Base-by-base conservation (phyloP, 1,139 yeast species). In the Groenewaldozyma auringiensis region DNA sequence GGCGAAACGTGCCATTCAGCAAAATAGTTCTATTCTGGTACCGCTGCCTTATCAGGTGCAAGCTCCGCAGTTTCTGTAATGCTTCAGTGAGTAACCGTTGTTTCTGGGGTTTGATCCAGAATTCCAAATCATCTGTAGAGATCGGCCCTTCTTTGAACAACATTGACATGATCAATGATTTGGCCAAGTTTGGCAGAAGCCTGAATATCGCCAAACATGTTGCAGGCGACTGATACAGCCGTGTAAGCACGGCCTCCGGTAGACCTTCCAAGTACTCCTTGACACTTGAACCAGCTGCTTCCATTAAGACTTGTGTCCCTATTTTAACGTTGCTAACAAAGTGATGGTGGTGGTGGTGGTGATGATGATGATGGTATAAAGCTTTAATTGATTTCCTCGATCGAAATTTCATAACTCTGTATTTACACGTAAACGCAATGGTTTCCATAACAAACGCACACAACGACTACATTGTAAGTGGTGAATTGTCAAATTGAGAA, bases 171-270 rank as follows among this genome's bases (percentile, higher is more conserved):
- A 92, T 79, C 57, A 83, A 81, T 64, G 87, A 83, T 62, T 92
- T 89, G 22, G 96, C 95, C 59, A 92, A 67, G 16, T 92, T 81
- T 0, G 98, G 96, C 27, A 94, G 71, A 50, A 92, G 71, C 52
- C 98, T 74, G 63, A 81, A 89, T 20, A 92, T 82, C 2, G 98
- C 94, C 43, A 92, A 70, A 61, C 97, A 89, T 47, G 98, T 87
- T 14, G 96, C 96, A 2, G 98, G 96, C 45, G 78, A 71, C 51
- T 74, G 75, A 64, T 84, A 92, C 22, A 92, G 73, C 58, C 89
- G 76, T 21, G 83, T 74, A 56, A 88, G 89, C 14, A 88, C 87
- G 4, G 83, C 71, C 58, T 83, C 87, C 1, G 97, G 96, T 16
- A 92, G 77, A 17, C 85, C 88, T 60, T 88, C 96, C 49, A 92